These are phyloP conservation scores for Fomitiporia mediterranea DNA, from an alignment of 1,284 basidiomycete species.

Conservation along the genomic window DNA sequence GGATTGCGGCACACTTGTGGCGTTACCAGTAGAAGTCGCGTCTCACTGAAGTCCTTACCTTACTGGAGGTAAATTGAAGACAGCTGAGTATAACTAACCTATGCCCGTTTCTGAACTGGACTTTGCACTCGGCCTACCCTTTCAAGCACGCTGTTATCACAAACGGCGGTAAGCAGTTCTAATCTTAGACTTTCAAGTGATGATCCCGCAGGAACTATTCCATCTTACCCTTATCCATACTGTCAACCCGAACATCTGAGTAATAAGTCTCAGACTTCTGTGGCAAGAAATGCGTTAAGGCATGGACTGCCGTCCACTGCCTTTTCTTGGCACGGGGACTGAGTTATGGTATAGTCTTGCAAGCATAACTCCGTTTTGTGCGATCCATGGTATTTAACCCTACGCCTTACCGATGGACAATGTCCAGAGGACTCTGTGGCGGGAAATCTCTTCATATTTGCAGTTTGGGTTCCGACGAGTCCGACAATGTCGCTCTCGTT, in stretches of 20 bases:
- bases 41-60: too few species aligned
- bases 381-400: neutral
- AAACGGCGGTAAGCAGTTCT: too few species aligned
- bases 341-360: neutral
- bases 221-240: neutral
- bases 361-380: neutral
- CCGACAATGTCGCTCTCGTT: neutral
- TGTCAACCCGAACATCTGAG: neutral
- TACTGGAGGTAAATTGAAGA: too few species aligned
- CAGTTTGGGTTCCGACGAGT: neutral
- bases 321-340: neutral
- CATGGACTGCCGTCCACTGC: neutral
- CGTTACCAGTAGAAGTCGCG: neutral
- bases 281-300: too few species aligned
- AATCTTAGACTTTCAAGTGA: too few species aligned
- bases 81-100: too few species aligned
- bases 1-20: too few species aligned
- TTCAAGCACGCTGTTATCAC: too few species aligned
- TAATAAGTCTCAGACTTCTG: neutral
- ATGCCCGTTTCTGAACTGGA: too few species aligned
- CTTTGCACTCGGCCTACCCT: too few species aligned
- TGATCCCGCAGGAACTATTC: neutral
- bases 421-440: neutral
- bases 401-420: neutral
- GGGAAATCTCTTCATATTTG: neutral